These are phyloP conservation scores for Globisporangium camurandrum DNA, from an alignment of 352 stramenopile genomes.

Conservation along the genomic window DNA sequence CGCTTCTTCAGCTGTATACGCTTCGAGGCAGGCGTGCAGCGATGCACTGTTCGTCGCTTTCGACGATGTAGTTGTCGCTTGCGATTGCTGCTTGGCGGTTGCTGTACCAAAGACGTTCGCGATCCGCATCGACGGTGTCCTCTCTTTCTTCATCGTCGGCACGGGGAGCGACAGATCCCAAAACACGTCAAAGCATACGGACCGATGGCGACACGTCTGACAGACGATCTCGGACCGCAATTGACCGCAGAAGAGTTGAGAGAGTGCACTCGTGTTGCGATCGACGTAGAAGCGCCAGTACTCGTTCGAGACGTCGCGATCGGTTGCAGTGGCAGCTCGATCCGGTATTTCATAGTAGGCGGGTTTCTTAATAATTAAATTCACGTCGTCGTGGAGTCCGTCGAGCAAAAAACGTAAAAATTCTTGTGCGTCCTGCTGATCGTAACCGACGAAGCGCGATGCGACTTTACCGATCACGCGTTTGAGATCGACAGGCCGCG, in stretches of 20 bases:
- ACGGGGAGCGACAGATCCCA: constrained; percentile 75
- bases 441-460: constrained; percentile 69
- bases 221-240: constrained; percentile 71
- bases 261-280: constrained; percentile 59
- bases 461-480: constrained; percentile 66
- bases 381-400: constrained; percentile 82
- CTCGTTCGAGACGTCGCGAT: constrained; percentile 58
- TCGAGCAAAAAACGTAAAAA: constrained; percentile 88
- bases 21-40: constrained; percentile 60
- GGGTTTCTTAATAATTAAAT: constrained; percentile 60
- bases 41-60: constrained; percentile 19
- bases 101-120: constrained; percentile 22
- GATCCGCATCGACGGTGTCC: constrained; percentile 21
- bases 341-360: constrained; percentile 75
- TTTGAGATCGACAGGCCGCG: constrained; percentile 60
- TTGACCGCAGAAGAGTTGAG: constrained; percentile 80
- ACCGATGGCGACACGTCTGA: constrained; percentile 59
- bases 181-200: constrained; percentile 80
- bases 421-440: constrained; percentile 88
- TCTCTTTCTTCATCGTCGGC: constrained; percentile 55
- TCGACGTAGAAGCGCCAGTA: constrained; percentile 85
- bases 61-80: neutral
- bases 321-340: constrained; percentile 28
- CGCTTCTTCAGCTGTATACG: constrained; percentile 65
- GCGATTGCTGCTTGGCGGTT: neutral